These are phyloP conservation scores for Botrytis paeoniae DNA, from an alignment of 2,329 filamentous ascomycete species.

Conservation along the genomic window DNA sequence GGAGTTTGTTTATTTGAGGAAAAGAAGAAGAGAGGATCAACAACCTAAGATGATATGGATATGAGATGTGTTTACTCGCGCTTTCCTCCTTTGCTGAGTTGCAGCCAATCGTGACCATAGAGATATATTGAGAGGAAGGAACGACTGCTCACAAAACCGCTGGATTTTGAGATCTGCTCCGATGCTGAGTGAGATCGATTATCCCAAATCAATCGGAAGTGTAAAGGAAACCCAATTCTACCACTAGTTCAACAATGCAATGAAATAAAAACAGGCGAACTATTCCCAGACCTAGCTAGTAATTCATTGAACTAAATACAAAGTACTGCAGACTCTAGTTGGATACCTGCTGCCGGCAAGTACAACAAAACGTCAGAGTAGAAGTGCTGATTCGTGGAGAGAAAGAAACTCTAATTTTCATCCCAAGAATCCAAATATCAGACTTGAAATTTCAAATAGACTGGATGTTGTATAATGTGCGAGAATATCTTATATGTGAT, in stretches of 20 bases:
- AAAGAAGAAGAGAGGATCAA: background rate
- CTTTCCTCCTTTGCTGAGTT: background rate
- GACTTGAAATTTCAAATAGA: background rate
- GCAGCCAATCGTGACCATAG: background rate
- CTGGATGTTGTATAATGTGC: background rate
- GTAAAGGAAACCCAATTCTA: background rate
- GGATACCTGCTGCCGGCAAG: constrained; percentile 25
- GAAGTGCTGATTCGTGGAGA: background rate
- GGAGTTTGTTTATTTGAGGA: constrained; percentile 5
- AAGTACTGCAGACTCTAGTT: background rate
- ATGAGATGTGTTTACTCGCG: background rate
- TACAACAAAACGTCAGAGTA: constrained; percentile 28
- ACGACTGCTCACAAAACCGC: background rate
- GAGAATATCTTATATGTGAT: background rate
- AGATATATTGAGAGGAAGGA: background rate
- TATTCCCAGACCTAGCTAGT: too few species aligned
- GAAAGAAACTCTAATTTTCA: background rate
- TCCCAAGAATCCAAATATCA: background rate
- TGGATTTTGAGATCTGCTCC: background rate
- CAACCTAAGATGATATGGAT: background rate
- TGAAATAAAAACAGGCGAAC: background rate
- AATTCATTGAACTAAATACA: background rate
- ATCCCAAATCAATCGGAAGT: background rate
- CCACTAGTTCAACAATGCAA: background rate
- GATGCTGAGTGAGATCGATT: background rate